Evolutionary conservation across 2,329 filamentous ascomycete genomes (phyloP).

Genomic region (Phaeophleospora eucalypticola): DNA sequence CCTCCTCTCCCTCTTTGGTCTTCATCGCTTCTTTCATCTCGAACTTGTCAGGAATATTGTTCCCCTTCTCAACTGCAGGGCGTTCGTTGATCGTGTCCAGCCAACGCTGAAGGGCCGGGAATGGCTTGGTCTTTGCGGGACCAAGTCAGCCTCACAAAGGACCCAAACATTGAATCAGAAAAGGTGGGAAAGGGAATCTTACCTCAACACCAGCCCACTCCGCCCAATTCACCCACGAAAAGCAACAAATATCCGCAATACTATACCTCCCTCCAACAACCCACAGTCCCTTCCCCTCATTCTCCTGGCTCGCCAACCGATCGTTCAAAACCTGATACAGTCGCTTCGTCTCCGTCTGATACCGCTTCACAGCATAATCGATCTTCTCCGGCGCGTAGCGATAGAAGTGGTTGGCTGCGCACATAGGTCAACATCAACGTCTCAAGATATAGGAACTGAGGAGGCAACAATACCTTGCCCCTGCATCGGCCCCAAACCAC

Average conservation of each 20-base stretch:
- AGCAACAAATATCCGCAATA: slow-evolving; percentile 47
- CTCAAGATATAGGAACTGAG: background rate
- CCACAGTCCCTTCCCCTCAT: slow-evolving; percentile 34
- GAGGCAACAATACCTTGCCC: slow-evolving; percentile 31
- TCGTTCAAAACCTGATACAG: slow-evolving; percentile 46
- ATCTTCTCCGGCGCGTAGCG: slow-evolving; percentile 43
- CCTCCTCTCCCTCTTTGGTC: slow-evolving; percentile 36
- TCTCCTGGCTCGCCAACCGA: slow-evolving; percentile 31
- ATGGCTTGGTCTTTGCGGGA: slow-evolving; percentile 18
- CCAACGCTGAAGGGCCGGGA: slow-evolving; percentile 32
- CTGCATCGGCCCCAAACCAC: slow-evolving; percentile 38
- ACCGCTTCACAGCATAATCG: slow-evolving; percentile 45
- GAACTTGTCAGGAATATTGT: slow-evolving; percentile 36
- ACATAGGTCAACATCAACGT: too few species aligned
- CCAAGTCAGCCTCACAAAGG: too few species aligned
- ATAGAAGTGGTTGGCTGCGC: slow-evolving; percentile 43
- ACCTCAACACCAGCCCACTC: slow-evolving; percentile 36
- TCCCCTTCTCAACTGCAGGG: slow-evolving; percentile 31
- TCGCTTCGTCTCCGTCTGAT: slow-evolving; percentile 47
- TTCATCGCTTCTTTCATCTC: slow-evolving; percentile 38
- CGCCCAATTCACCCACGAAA: slow-evolving; percentile 44
- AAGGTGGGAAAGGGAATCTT: too few species aligned
- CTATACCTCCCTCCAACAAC: slow-evolving; percentile 46
- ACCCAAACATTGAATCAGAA: too few species aligned
- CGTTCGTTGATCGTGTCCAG: slow-evolving; percentile 32